phyloP scores from a whole-genome alignment of 83 land plant species.

The Thuja plicata region DNA sequence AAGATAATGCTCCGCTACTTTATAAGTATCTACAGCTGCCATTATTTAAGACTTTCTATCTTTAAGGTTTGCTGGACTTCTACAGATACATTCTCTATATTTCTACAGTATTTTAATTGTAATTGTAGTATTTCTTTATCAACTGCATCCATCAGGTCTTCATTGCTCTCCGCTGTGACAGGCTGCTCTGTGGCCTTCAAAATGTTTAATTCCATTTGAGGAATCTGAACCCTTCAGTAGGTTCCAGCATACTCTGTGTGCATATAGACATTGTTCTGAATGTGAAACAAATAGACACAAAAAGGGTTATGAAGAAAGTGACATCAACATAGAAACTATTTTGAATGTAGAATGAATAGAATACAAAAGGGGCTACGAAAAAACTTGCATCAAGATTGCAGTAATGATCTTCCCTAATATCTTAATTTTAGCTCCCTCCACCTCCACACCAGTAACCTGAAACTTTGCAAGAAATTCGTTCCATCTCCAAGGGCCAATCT shows the following conservation, averaged over 20 bases:
- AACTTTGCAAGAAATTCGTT: neutral
- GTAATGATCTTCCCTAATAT: neutral
- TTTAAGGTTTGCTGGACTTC: neutral
- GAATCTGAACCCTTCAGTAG: neutral
- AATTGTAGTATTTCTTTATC: neutral
- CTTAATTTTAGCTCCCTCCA: neutral
- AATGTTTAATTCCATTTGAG: neutral
- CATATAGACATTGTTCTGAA: neutral
- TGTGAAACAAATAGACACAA: neutral
- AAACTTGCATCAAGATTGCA: neutral
- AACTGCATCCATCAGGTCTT: neutral
- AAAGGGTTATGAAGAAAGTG: neutral
- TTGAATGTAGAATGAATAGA: neutral
- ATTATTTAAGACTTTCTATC: neutral
- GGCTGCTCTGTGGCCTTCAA: neutral
- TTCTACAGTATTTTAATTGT: too few relatives aligned
- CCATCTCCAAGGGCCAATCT: too few relatives aligned
- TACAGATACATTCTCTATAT: neutral
- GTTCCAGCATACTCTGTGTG: neutral
- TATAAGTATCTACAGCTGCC: neutral
- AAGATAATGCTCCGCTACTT: neutral
- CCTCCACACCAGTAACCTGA: neutral
- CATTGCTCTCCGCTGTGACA: neutral
- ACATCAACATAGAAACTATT: neutral
- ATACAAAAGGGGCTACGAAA: neutral